phyloP scores from a whole-genome alignment of 257 asterid species.

The Scutellaria minor region DNA sequence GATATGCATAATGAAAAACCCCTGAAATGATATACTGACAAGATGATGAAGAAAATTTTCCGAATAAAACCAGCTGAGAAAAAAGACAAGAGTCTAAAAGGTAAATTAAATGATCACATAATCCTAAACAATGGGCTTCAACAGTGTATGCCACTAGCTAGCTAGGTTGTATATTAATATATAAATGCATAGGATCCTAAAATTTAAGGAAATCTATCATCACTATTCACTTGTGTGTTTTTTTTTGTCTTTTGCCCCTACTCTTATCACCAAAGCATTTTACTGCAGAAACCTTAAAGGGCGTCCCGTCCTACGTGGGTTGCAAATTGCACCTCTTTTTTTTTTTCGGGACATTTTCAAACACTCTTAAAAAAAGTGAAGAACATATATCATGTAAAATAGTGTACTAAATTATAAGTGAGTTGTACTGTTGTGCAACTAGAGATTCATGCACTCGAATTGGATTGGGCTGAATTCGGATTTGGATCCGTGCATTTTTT shows the following conservation, averaged over 20 bases:
- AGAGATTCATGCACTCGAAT: too few relatives aligned
- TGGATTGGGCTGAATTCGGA: too few relatives aligned
- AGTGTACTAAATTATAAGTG: background rate
- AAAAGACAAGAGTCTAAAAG: background rate
- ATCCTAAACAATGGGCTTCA: constrained; percentile 15
- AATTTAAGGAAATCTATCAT: constrained; percentile 16
- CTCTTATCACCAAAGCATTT: constrained; percentile 11
- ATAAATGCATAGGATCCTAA: constrained; percentile 35
- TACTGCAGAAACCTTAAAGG: background rate
- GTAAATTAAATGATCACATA: constrained; percentile 1
- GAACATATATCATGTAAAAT: background rate
- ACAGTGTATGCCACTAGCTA: background rate
- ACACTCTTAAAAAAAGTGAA: background rate
- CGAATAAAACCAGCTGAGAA: background rate
- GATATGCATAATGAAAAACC: too few relatives aligned
- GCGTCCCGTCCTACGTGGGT: constrained; percentile 10
- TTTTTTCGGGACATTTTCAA: constrained; percentile 28
- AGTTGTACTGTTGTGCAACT: too few relatives aligned
- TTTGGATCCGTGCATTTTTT: too few relatives aligned
- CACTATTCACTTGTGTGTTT: background rate
- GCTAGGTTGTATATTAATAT: background rate
- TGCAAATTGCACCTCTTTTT: background rate
- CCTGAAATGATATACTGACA: too few relatives aligned
- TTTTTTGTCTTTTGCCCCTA: constrained; percentile 23
- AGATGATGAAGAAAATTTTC: background rate